Conservation (phyloP, 257 asterid genomes). For the Paraleonurus japonicus region DNA sequence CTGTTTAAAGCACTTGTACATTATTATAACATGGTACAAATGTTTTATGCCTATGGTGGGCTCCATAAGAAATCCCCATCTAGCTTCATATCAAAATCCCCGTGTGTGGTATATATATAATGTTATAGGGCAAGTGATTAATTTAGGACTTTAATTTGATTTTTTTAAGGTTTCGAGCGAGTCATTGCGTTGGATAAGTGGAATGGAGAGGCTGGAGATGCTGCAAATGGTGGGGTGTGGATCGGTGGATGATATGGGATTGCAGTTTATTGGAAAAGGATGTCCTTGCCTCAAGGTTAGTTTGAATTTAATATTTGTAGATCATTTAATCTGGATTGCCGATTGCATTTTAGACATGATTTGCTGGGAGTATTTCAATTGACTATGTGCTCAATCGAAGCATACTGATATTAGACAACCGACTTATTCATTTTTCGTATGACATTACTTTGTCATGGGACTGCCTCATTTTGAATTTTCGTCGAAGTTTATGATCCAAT, state of each 20-base stretch:
- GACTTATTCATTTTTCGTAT: background rate
- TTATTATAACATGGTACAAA: no score
- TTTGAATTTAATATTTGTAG: background rate
- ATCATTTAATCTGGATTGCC: background rate
- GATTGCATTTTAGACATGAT: background rate
- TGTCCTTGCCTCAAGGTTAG: slow-evolving; percentile 70
- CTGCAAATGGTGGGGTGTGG: slow-evolving; percentile 64
- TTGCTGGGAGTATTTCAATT: background rate
- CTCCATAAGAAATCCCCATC: no score
- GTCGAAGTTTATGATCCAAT: background rate
- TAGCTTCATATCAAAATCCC: no score
- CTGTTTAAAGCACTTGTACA: background rate
- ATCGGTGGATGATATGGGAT: slow-evolving; percentile 52
- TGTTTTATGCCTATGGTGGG: no score
- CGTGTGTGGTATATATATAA: no score
- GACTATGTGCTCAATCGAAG: no score
- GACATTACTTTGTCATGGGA: background rate
- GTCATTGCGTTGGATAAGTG: slow-evolving; percentile 49
- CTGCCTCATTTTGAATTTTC: background rate
- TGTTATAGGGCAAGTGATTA: background rate
- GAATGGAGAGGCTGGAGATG: slow-evolving; percentile 63
- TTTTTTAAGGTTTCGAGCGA: slow-evolving; percentile 53
- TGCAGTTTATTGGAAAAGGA: slow-evolving; percentile 52
- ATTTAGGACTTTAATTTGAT: background rate
- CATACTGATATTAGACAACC: background rate